Evolutionary conservation across 306 rosid genomes (phyloP).

Genomic region (Delonix regia): DNA sequence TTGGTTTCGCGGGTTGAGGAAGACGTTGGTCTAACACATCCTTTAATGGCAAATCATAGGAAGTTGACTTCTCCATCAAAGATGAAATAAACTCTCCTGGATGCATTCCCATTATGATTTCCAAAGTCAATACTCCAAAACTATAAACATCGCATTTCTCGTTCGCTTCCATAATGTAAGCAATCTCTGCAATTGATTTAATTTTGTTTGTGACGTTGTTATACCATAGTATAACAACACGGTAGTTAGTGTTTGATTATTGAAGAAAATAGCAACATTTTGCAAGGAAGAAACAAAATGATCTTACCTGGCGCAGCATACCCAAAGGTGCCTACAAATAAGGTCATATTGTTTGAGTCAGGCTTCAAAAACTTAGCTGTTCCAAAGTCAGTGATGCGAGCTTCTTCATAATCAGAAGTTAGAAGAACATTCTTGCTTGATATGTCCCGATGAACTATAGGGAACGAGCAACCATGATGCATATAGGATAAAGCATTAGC

Average conservation of each 20-base stretch:
- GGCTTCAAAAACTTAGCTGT: not conserved
- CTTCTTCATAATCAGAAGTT: not conserved
- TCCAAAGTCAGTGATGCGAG: not conserved
- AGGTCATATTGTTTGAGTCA: not conserved
- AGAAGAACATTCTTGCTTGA: conserved; percentile 5
- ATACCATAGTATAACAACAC: no score
- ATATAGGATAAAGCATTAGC: not conserved
- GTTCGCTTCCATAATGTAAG: not conserved
- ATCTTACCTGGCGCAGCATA: conserved; percentile 1
- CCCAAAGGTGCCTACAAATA: not conserved
- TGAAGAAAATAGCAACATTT: no score
- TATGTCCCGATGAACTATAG: not conserved
- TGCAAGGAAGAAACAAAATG: not conserved
- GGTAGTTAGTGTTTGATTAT: no score
- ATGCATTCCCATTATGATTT: conserved; percentile 3
- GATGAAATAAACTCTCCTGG: not conserved
- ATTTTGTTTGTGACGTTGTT: no score
- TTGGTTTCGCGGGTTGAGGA: not conserved
- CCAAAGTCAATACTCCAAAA: not conserved
- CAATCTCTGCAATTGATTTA: not conserved
- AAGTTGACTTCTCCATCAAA: not conserved
- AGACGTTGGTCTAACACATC: not conserved
- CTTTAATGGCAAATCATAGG: not conserved
- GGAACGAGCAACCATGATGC: not conserved
- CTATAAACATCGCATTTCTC: not conserved